phyloP scores from a whole-genome alignment of 495 filamentous ascomycete species.

The Penicillium silybi region DNA sequence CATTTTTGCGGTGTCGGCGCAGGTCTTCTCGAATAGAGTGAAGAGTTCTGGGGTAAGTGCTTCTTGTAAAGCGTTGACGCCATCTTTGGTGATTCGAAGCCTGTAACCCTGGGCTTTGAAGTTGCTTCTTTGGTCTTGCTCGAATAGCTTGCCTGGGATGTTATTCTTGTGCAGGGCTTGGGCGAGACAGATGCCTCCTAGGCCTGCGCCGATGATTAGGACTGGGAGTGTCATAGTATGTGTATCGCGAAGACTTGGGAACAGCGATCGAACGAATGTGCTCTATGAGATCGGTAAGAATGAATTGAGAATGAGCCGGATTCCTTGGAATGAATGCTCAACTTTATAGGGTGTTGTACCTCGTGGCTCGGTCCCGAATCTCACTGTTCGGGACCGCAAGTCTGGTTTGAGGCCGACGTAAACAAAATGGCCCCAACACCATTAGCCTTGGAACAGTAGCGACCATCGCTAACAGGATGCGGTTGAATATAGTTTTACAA shows the following conservation, averaged over 20 bases:
- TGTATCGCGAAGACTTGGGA: not conserved
- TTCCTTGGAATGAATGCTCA: not conserved
- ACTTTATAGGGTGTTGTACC: not conserved
- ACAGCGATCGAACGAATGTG: not conserved
- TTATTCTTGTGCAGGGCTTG: constrained; percentile 49
- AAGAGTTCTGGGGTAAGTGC: constrained; percentile 43
- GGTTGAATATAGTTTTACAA: too few relatives aligned
- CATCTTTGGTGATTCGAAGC: constrained; percentile 47
- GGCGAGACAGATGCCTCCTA: constrained; percentile 52
- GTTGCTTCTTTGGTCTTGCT: constrained; percentile 33
- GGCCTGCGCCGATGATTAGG: constrained; percentile 48
- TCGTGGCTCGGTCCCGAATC: not conserved
- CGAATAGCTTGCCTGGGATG: constrained; percentile 51
- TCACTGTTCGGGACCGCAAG: not conserved
- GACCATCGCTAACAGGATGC: not conserved
- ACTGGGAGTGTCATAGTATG: constrained; percentile 18
- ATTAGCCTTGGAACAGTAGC: not conserved
- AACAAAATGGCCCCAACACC: not conserved
- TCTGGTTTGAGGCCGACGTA: not conserved
- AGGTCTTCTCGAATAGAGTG: constrained; percentile 49
- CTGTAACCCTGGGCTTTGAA: constrained; percentile 43
- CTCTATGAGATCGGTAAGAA: not conserved
- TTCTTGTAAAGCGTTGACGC: constrained; percentile 49
- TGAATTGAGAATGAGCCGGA: not conserved
- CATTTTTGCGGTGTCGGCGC: constrained; percentile 39